These are phyloP conservation scores for Camelina hispida DNA, from an alignment of 345 rosid genomes.

Conservation along the genomic window DNA sequence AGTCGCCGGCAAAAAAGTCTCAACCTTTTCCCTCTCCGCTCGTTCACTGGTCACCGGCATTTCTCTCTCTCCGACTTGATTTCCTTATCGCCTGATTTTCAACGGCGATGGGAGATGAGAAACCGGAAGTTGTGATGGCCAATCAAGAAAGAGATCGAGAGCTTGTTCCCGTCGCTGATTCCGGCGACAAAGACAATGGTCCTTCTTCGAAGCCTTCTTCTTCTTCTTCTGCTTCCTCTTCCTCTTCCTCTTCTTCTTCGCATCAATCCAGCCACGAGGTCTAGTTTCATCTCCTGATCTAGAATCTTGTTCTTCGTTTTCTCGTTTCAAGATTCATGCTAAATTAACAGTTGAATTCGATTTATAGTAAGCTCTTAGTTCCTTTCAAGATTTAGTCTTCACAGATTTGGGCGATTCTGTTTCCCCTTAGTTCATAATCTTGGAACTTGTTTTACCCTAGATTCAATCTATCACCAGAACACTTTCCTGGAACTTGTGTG, in stretches of 20 bases:
- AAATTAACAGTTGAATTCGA: neutral
- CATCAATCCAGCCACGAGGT: conserved; percentile 92
- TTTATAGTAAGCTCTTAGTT: conserved; percentile 3
- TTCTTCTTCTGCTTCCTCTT: conserved; percentile 57
- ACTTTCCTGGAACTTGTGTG: conserved; percentile 6
- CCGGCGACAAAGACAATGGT: conserved; percentile 46
- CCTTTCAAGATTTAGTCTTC: neutral
- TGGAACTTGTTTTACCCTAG: conserved; percentile 34
- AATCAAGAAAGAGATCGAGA: conserved; percentile 81
- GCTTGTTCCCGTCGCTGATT: conserved; percentile 75
- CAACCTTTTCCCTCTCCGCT: too few relatives aligned
- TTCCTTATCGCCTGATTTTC: neutral
- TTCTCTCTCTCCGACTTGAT: too few relatives aligned
- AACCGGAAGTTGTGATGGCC: conserved; percentile 67
- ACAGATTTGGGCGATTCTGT: conserved; percentile 20
- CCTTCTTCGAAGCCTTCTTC: conserved; percentile 67
- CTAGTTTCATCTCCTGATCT: conserved; percentile 21
- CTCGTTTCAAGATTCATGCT: conserved; percentile 17
- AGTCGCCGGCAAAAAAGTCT: too few relatives aligned
- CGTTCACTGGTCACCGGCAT: too few relatives aligned
- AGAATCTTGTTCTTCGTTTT: conserved; percentile 1
- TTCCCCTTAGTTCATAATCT: conserved; percentile 31
- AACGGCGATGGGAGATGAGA: conserved; percentile 77
- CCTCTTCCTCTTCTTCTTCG: conserved; percentile 58
- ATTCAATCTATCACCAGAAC: conserved; percentile 16